Evolutionary conservation across 371 early-diverging fungal genomes (phyloP).

Genomic region (Dichotomocladium elegans): DNA sequence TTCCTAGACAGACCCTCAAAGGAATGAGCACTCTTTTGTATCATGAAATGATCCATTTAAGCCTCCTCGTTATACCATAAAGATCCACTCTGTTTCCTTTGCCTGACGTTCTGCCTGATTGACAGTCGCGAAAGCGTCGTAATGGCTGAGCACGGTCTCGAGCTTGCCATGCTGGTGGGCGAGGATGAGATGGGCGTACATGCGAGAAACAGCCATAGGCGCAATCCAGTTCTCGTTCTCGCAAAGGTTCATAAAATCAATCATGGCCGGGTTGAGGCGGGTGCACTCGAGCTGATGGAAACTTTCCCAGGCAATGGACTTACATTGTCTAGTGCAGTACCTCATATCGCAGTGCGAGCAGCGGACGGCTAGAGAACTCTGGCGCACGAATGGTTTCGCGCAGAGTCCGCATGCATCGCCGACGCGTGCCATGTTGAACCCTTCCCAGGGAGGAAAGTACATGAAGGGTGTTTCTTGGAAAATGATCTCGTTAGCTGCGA

Average conservation of each 20-base stretch:
- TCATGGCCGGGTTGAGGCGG: slow-evolving; percentile 42
- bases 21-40: background rate
- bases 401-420: slow-evolving; percentile 62
- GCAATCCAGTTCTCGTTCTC: slow-evolving; percentile 52
- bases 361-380: slow-evolving; percentile 32
- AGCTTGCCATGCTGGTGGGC: slow-evolving; percentile 55
- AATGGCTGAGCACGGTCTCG: slow-evolving; percentile 45
- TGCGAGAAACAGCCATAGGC: slow-evolving; percentile 56
- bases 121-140: slow-evolving; percentile 63
- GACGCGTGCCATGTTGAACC: slow-evolving; percentile 35
- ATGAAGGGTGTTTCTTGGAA: slow-evolving; percentile 61
- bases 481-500: slow-evolving; percentile 47
- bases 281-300: slow-evolving; percentile 57
- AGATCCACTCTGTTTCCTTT: slow-evolving; percentile 63
- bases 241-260: slow-evolving; percentile 46
- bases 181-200: slow-evolving; percentile 54
- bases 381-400: slow-evolving; percentile 44
- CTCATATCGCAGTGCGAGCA: slow-evolving; percentile 52
- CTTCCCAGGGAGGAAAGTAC: slow-evolving; percentile 66
- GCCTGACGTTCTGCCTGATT: slow-evolving; percentile 63
- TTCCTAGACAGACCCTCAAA: slow-evolving; percentile 14
- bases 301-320: slow-evolving; percentile 49
- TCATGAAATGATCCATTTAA: background rate
- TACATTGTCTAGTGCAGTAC: slow-evolving; percentile 54
- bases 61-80: slow-evolving; percentile 39